phyloP scores from a whole-genome alignment of 2,329 filamentous ascomycete genomes.

The Chaetomium sp. region DNA sequence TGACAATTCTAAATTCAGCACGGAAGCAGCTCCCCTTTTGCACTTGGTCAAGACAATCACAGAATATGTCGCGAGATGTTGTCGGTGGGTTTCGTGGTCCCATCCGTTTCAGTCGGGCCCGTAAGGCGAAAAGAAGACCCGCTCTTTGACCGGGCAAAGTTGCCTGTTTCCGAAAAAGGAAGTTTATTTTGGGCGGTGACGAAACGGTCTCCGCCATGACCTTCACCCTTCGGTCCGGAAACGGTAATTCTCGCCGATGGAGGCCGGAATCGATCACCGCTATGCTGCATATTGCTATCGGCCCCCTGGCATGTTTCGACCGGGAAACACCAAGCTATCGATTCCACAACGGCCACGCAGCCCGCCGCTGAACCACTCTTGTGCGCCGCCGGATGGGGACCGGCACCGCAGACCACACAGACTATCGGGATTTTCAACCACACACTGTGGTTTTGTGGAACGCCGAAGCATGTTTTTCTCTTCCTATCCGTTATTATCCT shows the following conservation, averaged over 20 bases:
- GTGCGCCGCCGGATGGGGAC: background rate
- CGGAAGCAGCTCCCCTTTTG: no score
- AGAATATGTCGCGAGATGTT: background rate
- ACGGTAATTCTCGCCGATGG: background rate
- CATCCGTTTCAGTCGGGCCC: background rate
- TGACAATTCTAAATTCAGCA: no score
- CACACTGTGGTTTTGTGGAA: background rate
- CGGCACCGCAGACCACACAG: no score
- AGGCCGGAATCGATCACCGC: background rate
- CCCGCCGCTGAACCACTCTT: background rate
- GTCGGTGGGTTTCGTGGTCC: background rate
- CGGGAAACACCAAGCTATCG: background rate
- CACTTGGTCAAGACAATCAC: no score
- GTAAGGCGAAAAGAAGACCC: background rate
- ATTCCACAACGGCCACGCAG: background rate
- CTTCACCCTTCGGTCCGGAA: background rate
- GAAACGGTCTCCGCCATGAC: background rate
- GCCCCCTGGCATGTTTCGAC: background rate
- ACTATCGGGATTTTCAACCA: background rate
- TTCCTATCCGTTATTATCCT: background rate
- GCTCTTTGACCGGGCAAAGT: background rate
- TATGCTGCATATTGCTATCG: background rate
- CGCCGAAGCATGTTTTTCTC: background rate
- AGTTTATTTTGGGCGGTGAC: background rate
- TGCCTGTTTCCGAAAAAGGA: conserved; percentile 1